Percentiles rank a stretch among this genome's conserved stretches.
Evolutionary conservation across 257 asterid genomes (phyloP).

Genomic region (Nicotiana otophora): DNA sequence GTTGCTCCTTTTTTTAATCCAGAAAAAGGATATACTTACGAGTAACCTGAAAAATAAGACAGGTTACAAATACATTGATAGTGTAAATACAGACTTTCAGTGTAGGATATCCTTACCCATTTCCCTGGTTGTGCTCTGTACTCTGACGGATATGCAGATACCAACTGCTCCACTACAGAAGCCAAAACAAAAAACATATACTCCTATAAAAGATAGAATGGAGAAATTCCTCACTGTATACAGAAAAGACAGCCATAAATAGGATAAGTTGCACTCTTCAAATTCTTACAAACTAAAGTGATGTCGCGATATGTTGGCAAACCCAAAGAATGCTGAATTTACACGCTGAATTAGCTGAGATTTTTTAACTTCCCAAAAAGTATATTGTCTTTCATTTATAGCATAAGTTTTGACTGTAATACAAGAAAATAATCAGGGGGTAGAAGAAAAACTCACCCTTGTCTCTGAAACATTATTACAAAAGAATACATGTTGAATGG

Average conservation of each 20-base stretch:
- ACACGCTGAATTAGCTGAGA: not conserved
- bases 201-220: not conserved
- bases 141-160: not conserved
- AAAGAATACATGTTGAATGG: constrained; percentile 1
- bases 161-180: not conserved
- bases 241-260: not conserved
- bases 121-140: not conserved
- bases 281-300: not conserved
- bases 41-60: not conserved
- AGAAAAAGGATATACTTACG: no score
- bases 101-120: not conserved
- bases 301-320: not conserved
- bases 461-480: not conserved
- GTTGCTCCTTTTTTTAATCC: not conserved
- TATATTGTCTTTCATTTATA: not conserved
- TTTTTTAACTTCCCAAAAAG: not conserved
- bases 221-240: not conserved
- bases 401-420: not conserved
- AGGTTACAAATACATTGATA: not conserved
- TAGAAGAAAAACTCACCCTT: not conserved
- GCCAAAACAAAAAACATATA: not conserved
- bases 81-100: not conserved
- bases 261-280: not conserved
- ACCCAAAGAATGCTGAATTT: not conserved
- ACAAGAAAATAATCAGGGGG: not conserved